Percentiles rank a stretch among this genome's conserved stretches.
phyloP scores from a whole-genome alignment of 371 early-diverging fungal species.

The Smittium culicis region DNA sequence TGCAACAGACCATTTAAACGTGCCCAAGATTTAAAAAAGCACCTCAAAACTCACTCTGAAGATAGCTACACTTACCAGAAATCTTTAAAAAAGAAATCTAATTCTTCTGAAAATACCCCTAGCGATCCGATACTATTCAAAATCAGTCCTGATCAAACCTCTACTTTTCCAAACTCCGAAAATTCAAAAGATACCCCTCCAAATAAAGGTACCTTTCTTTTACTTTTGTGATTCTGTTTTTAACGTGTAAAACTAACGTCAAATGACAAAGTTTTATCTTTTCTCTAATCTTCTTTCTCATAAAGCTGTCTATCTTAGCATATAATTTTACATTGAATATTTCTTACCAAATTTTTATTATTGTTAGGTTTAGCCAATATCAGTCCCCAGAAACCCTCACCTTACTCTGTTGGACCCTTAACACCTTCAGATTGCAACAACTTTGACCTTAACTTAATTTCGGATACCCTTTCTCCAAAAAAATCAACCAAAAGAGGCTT shows the following conservation, averaged over 20 bases:
- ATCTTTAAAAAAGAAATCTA: not conserved
- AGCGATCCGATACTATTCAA: not conserved
- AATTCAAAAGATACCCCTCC: not conserved
- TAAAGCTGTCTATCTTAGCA: not conserved
- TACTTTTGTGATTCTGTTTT: no score
- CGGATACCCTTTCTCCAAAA: not conserved
- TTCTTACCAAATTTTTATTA: not conserved
- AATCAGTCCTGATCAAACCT: not conserved
- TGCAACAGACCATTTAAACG: slow-evolving; percentile 82
- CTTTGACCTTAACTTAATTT: not conserved
- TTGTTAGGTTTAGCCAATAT: not conserved
- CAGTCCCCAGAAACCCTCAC: not conserved
- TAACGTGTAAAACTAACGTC: no score
- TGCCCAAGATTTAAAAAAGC: slow-evolving; percentile 87
- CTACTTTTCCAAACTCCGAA: not conserved
- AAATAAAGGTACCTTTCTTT: no score
- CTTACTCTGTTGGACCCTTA: not conserved
- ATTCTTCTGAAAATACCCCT: not conserved
- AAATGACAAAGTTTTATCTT: no score
- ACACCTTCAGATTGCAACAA: not conserved
- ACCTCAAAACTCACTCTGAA: slow-evolving; percentile 68
- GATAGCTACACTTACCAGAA: slow-evolving; percentile 17
- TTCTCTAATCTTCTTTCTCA: no score
- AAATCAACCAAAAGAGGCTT: not conserved
- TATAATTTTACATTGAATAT: no score